Base-by-base conservation (phyloP, 441 rosid species). In the Populus hybrid region DNA sequence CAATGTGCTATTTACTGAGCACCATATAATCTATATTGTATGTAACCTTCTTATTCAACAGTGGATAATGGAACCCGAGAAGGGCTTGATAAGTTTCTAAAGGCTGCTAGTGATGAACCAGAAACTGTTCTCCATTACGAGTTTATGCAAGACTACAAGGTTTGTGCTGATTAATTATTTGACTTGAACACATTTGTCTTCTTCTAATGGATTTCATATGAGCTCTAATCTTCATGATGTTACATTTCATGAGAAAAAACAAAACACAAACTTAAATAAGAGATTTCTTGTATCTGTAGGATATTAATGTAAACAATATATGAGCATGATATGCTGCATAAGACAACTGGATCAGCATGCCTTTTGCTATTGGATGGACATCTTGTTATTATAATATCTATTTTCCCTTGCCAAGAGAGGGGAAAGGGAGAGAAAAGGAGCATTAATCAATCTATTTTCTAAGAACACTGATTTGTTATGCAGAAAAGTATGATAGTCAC, bases 101-200 rank as follows among this genome's bases (percentile, higher is more conserved):
- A 91, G 76, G 98, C 94, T 36, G 97, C 99, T 77, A 95, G 97
- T 86, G 85, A 84, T 79, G 96, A 92, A 72, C 98, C 98, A 36
- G 96, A 93, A 82, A 93, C 97, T 14, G 99, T 95, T 85, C 92
- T 93, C 67, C 98, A 93, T 80, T 95, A 95, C 23, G 99, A 95
- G 88, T 95, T 93, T 85, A 95, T 95, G 99, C 99, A 95, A 88
- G 99, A 95, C 84, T 95, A 93, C 87, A 95, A 95, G 99, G 98
- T 93, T 83, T 77, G 64, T 80, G 40, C 80, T 73, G 38, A 73
- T 67, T 74, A 18, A 50, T 78, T 36, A 59, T 76, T 80, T 78
- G 50, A 36, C 65, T 54, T 75, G 69, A 40, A 61, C 18, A 20
- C 54, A 30, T 24, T n/a, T n/a, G 21, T 70, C 30, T 70, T 24